A percentile compares a stretch with the other conserved stretches of the same genome.
These are phyloP conservation scores for Alternaria metachromatica DNA, from an alignment of 2,329 filamentous ascomycete species.

Conservation along the genomic window DNA sequence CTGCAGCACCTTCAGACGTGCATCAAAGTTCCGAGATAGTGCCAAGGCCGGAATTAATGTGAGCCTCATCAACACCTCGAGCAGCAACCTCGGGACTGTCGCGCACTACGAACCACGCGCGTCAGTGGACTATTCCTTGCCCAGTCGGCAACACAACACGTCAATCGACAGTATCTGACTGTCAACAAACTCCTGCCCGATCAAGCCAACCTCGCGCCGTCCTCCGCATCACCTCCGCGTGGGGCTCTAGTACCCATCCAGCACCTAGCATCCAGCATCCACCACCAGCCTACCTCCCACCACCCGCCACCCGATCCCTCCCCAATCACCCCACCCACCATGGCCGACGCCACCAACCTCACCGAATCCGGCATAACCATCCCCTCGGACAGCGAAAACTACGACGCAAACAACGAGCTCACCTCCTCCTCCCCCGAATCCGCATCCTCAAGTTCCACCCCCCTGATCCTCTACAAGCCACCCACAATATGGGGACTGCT, in stretches of 20 bases:
- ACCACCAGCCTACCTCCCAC: background rate
- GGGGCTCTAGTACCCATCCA: slow-evolving; percentile 10
- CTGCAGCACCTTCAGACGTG: background rate
- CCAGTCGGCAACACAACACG: background rate
- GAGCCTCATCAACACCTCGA: slow-evolving; percentile 25
- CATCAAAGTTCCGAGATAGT: slow-evolving; percentile 13
- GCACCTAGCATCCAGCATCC: background rate
- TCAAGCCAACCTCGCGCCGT: background rate
- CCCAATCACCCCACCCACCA: slow-evolving; percentile 5
- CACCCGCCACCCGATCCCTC: background rate
- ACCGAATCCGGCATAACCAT: slow-evolving; percentile 78
- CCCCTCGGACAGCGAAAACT: slow-evolving; percentile 83
- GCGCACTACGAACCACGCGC: slow-evolving; percentile 3
- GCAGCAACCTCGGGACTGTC: slow-evolving; percentile 18
- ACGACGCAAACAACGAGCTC: slow-evolving; percentile 69
- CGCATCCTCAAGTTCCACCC: slow-evolving; percentile 67
- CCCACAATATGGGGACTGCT: slow-evolving; percentile 86
- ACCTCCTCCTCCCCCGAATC: slow-evolving; percentile 70
- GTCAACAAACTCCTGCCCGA: background rate
- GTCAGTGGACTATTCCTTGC: background rate
- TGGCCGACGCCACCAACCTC: slow-evolving; percentile 54
- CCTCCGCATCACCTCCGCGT: slow-evolving; percentile 20
- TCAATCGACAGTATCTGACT: background rate
- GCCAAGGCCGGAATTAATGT: slow-evolving; percentile 20
- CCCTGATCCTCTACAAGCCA: slow-evolving; percentile 84